Base-by-base conservation (phyloP, 495 filamentous ascomycete species). In the Acidiella bohemica region DNA sequence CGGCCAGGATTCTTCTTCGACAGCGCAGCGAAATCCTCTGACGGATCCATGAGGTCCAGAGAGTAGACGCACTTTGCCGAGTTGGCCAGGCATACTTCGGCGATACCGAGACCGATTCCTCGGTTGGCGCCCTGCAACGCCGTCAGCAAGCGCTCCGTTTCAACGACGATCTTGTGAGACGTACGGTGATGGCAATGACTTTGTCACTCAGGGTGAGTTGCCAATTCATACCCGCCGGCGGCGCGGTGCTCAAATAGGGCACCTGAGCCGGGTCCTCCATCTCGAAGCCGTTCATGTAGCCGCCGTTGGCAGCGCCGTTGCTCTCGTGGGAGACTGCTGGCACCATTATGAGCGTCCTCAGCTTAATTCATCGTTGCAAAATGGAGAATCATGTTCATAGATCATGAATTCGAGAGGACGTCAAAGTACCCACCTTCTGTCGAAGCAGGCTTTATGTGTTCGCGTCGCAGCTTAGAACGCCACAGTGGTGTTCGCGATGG, bases 81-180 rank as follows among this genome's bases (percentile, higher is more conserved):
- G 42, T 67, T 67, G 26, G 62, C 57, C 0, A 63, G 43, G 29
- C 59, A 62, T 6, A 62, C 61, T 44, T 64, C 61, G 5, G 61
- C 61, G 30, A 64, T 57, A 18, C 61, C 61, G 6, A 47, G 25
- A n/a, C 10, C 59, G 32, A 63, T 62, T 1, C 61, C 59, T 1
- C 58, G 58, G 44, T 64, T 64, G 21, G 58, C 62, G 27, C 60
- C 62, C n/a, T n/a, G n/a, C n/a, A n/a, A n/a, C n/a, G n/a, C n/a
- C n/a, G n/a, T n/a, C n/a, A n/a, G n/a, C n/a, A n/a, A n/a, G n/a
- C n/a, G n/a, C n/a, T n/a, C n/a, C n/a, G n/a, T n/a, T n/a, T n/a
- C n/a, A n/a, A n/a, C n/a, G n/a, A n/a, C n/a, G n/a, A n/a, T n/a
- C n/a, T n/a, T n/a, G n/a, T n/a, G n/a, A n/a, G n/a, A n/a, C n/a